Evolutionary conservation across 805 yeast genomes (phyloP).

Genomic region (Ogataea chonburiensis): DNA sequence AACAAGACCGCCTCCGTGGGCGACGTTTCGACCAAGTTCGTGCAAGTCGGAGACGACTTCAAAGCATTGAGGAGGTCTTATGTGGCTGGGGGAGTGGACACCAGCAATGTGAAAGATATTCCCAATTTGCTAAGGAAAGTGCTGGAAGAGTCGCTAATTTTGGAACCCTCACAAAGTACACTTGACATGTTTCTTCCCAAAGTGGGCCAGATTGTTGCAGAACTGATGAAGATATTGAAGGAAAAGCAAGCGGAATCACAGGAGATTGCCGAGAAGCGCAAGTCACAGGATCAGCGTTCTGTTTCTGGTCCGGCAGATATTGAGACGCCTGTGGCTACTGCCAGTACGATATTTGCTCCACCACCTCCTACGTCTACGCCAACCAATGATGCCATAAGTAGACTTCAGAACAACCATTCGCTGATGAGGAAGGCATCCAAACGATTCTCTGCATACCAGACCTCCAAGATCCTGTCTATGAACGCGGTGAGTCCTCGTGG

Average conservation of each 20-base stretch:
- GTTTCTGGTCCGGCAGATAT: conserved; percentile 29
- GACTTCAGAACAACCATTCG: conserved; percentile 78
- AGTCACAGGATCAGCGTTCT: conserved; percentile 19
- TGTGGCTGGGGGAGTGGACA: conserved; percentile 73
- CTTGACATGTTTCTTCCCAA: conserved; percentile 78
- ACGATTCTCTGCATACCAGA: conserved; percentile 88
- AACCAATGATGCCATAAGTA: conserved; percentile 60
- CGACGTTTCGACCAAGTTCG: conserved; percentile 88
- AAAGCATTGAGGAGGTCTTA: conserved; percentile 82
- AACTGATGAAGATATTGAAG: conserved; percentile 74
- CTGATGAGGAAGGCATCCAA: conserved; percentile 91
- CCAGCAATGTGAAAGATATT: conserved; percentile 84
- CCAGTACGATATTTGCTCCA: conserved; percentile 3
- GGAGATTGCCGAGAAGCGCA: conserved; percentile 18
- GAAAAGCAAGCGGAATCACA: conserved; percentile 59
- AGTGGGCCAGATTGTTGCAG: conserved; percentile 82
- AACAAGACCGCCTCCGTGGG: conserved; percentile 71
- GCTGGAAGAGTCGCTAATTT: conserved; percentile 81
- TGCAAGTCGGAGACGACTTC: conserved; percentile 90
- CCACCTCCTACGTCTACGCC: conserved; percentile 7
- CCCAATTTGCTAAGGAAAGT: conserved; percentile 78
- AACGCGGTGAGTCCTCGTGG: conserved; percentile 16
- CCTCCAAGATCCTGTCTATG: conserved; percentile 32
- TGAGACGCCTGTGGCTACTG: conserved; percentile 6
- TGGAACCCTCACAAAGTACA: conserved; percentile 78